Evolutionary conservation across 257 asterid genomes (phyloP).

Genomic region (Solanum microdontum): DNA sequence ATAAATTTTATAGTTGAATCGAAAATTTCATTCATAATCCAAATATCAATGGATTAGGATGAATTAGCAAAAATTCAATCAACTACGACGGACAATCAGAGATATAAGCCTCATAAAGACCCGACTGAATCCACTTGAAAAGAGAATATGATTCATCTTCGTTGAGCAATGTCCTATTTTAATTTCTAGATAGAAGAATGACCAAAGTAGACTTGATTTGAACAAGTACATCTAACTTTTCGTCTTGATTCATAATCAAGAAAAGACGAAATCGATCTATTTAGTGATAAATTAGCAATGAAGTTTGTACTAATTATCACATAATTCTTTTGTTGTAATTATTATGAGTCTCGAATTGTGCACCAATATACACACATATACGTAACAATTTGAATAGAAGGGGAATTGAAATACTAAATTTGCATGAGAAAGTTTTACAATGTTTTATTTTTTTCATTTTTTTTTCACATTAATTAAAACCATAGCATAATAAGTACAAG

Average conservation of each 20-base stretch:
- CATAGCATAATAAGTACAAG: neutral
- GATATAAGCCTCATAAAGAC: neutral
- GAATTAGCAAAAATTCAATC: neutral
- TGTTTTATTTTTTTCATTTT: neutral
- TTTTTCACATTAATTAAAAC: neutral
- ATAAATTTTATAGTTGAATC: neutral
- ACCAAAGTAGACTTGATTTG: neutral
- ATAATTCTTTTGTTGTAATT: neutral
- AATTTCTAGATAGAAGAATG: neutral
- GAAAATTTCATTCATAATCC: neutral
- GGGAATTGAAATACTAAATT: neutral
- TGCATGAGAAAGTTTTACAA: neutral
- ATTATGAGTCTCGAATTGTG: neutral
- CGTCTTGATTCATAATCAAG: neutral
- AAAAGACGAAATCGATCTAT: neutral
- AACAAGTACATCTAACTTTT: neutral
- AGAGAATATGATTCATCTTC: neutral
- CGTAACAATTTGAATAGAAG: neutral
- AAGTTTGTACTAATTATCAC: neutral
- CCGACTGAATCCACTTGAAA: neutral
- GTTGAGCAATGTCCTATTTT: neutral
- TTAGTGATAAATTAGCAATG: neutral
- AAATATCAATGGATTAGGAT: neutral
- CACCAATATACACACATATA: neutral
- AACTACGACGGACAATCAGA: neutral